Evolutionary conservation across 768 basidiomycete genomes (phyloP), one percentile per base, ranked within the genome.

Genomic region (Serendipita vermifera): DNA sequence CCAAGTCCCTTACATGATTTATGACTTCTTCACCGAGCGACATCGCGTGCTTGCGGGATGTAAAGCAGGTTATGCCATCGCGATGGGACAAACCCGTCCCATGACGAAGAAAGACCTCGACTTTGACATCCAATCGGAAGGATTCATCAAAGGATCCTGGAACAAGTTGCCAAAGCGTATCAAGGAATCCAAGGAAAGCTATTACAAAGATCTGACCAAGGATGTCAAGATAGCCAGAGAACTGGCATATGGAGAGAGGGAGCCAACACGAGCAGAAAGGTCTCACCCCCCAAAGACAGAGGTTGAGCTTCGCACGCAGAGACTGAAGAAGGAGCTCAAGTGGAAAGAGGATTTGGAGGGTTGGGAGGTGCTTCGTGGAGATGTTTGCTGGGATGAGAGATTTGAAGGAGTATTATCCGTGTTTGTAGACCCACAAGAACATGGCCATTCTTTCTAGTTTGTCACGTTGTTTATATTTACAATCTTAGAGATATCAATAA

Each of bases 21-120:
- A 81, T 80, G 87, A 82, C 60, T 91, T 91, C 69, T 97, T 96
- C 73, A 92, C 90, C 66, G 83, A 87, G 65, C 81, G 91, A 5
- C 71, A 80, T 43, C 81, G 85, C 64, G 89, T 90, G n/a, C 77
- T 70, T 4, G 68, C 77, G 11, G 94, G 94, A 31, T 83, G 86
- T 7, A 82, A 93, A 61, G 84, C 84, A 9, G 92, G 84, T 0
- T 85, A 87, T 65, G 72, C 74, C 41, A 73, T 97, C 56, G 76
- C 96, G 61, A 73, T 75, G 67, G 73, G 72, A 4, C 63, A 73
- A 41, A 80, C 78, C 2, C 79, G 91, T 11, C 79, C 82, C 1
- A 74, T 93, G 35, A 61, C 35, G 53, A 60, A 53, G 54, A 48
- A 15, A 31, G 90, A 93, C 66, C 72, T 91, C 15, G 83, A 84